phyloP scores from a whole-genome alignment of 1,284 basidiomycete species.

The Tremellales sp. region DNA sequence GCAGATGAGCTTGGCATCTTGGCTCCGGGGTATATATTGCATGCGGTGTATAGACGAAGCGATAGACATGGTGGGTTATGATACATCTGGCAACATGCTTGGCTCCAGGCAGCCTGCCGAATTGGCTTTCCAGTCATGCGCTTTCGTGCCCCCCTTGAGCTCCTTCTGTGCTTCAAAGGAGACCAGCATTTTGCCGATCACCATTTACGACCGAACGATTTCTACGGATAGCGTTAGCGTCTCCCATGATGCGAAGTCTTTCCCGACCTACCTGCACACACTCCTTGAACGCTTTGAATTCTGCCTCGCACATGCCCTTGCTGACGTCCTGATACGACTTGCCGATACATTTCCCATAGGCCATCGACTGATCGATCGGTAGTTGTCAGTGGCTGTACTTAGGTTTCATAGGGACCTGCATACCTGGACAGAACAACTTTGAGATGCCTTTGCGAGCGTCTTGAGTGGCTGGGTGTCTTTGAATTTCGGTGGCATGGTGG shows the following conservation, averaged over 20 bases:
- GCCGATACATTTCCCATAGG: constrained; percentile 51
- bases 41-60: too few species aligned
- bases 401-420: background rate
- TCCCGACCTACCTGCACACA: constrained; percentile 47
- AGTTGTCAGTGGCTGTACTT: constrained; percentile 2
- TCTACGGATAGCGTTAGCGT: constrained; percentile 18
- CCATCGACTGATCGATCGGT: constrained; percentile 41
- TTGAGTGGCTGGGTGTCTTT: constrained; percentile 44
- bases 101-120: too few species aligned
- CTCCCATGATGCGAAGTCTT: too few species aligned
- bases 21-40: too few species aligned
- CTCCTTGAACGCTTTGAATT: constrained; percentile 50
- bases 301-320: constrained; percentile 49
- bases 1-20: too few species aligned
- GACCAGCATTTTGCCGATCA: constrained; percentile 7
- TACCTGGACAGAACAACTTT: constrained; percentile 43
- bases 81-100: too few species aligned
- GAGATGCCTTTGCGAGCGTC: constrained; percentile 39
- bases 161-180: background rate
- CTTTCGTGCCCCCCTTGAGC: too few species aligned
- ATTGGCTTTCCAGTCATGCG: too few species aligned
- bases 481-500: constrained; percentile 19
- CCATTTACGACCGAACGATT: constrained; percentile 43
- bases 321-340: constrained; percentile 48
- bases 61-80: background rate